Percentiles rank a stretch among this genome's conserved stretches.
These are phyloP conservation scores for Kwoniella europaea DNA, from an alignment of 768 basidiomycete species.

Conservation along the genomic window DNA sequence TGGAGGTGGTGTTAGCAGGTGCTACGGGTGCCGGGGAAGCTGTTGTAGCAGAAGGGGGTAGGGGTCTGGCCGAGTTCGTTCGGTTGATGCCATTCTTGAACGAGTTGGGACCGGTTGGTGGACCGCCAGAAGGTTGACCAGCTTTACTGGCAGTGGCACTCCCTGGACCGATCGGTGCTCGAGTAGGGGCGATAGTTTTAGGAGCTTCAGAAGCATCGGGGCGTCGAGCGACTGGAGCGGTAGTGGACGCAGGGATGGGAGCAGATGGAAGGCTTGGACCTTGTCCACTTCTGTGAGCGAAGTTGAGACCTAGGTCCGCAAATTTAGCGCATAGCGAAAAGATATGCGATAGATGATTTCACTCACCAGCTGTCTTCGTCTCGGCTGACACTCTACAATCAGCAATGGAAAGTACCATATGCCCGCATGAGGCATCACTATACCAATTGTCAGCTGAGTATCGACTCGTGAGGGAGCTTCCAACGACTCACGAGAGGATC, in stretches of 20 bases:
- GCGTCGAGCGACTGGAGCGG: constrained; percentile 19
- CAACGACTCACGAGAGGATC: constrained; percentile 70
- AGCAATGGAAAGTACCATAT: constrained; percentile 82
- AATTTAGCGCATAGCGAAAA: background rate
- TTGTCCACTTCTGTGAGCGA: constrained; percentile 60
- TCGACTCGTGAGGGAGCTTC: background rate
- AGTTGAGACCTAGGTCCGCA: constrained; percentile 79
- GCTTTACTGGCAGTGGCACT: constrained; percentile 10
- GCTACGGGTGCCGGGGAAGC: constrained; percentile 16
- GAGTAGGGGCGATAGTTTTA: constrained; percentile 21
- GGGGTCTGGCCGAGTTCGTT: constrained; percentile 8
- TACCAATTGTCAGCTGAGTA: background rate
- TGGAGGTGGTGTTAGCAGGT: constrained; percentile 1
- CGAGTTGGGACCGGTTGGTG: constrained; percentile 5
- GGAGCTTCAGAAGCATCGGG: constrained; percentile 5
- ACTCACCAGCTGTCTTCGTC: constrained; percentile 83
- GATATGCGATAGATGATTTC: background rate
- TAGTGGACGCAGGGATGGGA: constrained; percentile 16
- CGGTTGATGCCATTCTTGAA: constrained; percentile 20
- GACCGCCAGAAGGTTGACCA: constrained; percentile 8
- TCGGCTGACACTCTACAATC: constrained; percentile 92
- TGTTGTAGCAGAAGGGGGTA: constrained; percentile 7
- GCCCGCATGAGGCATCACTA: constrained; percentile 89
- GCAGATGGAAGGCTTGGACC: constrained; percentile 29
- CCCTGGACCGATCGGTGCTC: constrained; percentile 19